These are phyloP conservation scores for Solanum pinnatisectum DNA, from an alignment of 257 asterid genomes.

Conservation along the genomic window DNA sequence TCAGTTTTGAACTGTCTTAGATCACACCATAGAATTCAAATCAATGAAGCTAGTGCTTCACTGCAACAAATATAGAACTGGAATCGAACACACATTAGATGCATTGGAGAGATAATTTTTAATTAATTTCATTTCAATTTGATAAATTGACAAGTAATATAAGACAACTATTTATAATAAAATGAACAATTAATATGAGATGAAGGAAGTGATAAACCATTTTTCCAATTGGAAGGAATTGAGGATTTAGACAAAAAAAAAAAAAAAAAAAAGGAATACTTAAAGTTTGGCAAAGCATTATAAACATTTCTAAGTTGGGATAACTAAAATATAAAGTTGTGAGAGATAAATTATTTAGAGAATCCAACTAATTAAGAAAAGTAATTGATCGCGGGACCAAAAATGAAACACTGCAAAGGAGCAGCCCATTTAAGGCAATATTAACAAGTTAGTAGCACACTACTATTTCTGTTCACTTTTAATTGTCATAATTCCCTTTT, in stretches of 20 bases:
- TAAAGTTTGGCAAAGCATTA: neutral
- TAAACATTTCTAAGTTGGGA: neutral
- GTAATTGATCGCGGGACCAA: neutral
- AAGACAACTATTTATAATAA: no score
- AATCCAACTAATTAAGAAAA: neutral
- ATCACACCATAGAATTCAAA: neutral
- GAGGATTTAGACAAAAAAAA: neutral
- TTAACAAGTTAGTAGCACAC: neutral
- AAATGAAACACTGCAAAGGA: neutral
- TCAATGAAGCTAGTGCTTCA: neutral
- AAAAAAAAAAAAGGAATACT: neutral
- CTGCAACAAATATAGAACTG: neutral
- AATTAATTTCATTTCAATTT: no score
- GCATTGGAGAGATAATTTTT: neutral
- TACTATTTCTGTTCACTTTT: no score
- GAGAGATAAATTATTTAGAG: neutral
- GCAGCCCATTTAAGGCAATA: neutral
- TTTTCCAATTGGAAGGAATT: neutral
- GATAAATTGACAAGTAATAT: no score
- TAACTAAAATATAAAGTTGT: neutral
- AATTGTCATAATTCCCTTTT: no score
- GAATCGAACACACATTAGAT: neutral
- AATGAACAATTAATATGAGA: no score
- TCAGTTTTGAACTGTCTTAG: neutral
- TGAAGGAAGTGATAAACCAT: no score